Percentiles rank a stretch among this genome's conserved stretches.
Conservation (phyloP, 345 rosid genomes). For the Erucastrum elatum region DNA sequence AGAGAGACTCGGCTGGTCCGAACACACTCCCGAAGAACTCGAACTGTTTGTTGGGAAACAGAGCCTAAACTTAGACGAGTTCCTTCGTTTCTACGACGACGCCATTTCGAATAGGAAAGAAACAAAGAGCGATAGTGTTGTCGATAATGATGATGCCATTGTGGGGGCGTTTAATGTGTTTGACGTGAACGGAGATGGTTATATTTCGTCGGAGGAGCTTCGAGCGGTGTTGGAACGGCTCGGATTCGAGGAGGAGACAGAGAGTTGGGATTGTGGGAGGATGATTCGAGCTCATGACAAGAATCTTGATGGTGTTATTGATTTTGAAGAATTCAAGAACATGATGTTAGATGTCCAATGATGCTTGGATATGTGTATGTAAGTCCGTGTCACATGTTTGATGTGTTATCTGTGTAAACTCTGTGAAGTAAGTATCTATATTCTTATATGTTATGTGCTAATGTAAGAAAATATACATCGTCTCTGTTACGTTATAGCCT, state of each 20-base stretch:
- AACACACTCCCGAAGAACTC: slow-evolving; percentile 47
- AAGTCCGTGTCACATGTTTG: slow-evolving; percentile 4
- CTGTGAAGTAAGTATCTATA: neutral
- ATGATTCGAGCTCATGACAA: slow-evolving; percentile 70
- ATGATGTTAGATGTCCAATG: slow-evolving; percentile 54
- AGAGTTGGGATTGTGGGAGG: slow-evolving; percentile 53
- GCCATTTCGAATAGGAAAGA: slow-evolving; percentile 36
- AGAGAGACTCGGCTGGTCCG: slow-evolving; percentile 46
- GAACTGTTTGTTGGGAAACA: slow-evolving; percentile 61
- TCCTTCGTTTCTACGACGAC: slow-evolving; percentile 54
- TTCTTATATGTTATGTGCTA: neutral
- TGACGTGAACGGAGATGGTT: slow-evolving; percentile 72
- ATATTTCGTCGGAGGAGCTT: slow-evolving; percentile 72
- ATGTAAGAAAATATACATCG: neutral
- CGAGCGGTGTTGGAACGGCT: slow-evolving; percentile 59
- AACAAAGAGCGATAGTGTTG: neutral
- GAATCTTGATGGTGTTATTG: slow-evolving; percentile 71
- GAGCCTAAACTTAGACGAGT: slow-evolving; percentile 57
- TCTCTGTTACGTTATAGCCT: neutral
- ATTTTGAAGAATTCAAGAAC: slow-evolving; percentile 76
- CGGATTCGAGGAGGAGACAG: slow-evolving; percentile 59
- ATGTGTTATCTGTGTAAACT: slow-evolving; percentile 7
- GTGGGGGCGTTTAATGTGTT: slow-evolving; percentile 63
- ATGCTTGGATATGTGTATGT: slow-evolving; percentile 11
- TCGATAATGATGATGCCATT: slow-evolving; percentile 37